Evolutionary conservation across 202 grass and related monocot genomes (phyloP), one percentile per base, ranked within the genome.

Genomic region (Saccharum hybrid): DNA sequence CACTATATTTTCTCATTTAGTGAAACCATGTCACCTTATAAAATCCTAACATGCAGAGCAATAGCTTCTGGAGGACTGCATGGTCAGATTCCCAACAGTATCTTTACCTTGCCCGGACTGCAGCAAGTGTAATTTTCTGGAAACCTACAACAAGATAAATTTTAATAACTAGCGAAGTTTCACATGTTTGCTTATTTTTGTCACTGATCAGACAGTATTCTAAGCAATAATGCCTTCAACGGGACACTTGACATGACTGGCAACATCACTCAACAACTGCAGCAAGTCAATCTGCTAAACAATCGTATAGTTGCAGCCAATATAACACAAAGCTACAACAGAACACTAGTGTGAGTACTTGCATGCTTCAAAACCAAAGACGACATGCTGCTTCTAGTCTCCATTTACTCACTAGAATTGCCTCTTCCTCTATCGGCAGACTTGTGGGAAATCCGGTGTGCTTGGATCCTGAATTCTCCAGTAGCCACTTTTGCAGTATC

Each of bases 81-180:
- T 9, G 91, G 91, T 56, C 22, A 57, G 73, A 66, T 94, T 77
- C 89, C 94, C 23, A 38, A 28, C 19, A 33, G 9, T 1, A 72
- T 94, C 83, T 92, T 97, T 59, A 83, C 81, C 66, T 84, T 90
- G n/a, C 34, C 94, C 37, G 48, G 82, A 52, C 75, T 97, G 84
- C 85, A 97, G 72, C 87, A 88, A 97, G 94, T 97, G 94, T 94
- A 90, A 88, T 90, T 86, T 76, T 80, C 66, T 86, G 79, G 71
- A 13, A 68, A 78, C 33, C 63, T 80, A 85, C 74, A 82, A 23
- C 4, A 75, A 38, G 30, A 65, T n/a, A 10, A 66, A 60, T 66
- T 74, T 28, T 75, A 74, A 5, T 33, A 23, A 68, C 16, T 63
- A 78, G 38, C 80, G 2, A 62, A 79, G 8, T 74, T 77, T 84